These are phyloP conservation scores for Cutaneotrichosporon sp. DNA, from an alignment of 1,284 basidiomycete species.

Conservation along the genomic window DNA sequence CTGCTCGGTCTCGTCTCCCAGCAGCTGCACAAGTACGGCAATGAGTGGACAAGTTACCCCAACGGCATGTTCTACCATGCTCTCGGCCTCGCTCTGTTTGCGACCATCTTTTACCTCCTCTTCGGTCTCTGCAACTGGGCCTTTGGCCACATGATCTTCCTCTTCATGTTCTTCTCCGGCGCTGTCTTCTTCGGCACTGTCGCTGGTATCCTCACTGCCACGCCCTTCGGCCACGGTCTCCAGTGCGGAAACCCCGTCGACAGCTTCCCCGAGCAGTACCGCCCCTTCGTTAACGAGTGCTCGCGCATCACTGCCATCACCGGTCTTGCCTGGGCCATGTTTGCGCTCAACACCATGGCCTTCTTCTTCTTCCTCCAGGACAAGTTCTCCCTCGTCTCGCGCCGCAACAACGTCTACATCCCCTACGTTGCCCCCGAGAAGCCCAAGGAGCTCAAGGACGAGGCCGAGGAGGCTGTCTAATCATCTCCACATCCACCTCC, in stretches of 20 bases:
- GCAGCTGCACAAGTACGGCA: constrained; percentile 37
- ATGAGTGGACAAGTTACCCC: constrained; percentile 24
- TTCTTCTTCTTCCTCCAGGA: constrained; percentile 33
- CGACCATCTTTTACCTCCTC: constrained; percentile 29
- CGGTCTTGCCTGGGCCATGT: constrained; percentile 40
- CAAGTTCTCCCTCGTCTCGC: constrained; percentile 26
- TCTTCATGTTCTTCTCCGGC: constrained; percentile 15
- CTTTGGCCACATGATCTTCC: constrained; percentile 24
- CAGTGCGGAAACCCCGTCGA: constrained; percentile 33
- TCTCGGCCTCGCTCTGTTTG: constrained; percentile 36
- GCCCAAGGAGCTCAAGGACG: constrained; percentile 7
- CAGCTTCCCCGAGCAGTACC: constrained; percentile 26
- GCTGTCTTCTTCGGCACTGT: constrained; percentile 32
- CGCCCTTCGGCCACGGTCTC: constrained; percentile 41
- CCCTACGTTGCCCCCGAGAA: constrained; percentile 11
- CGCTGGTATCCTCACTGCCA: constrained; percentile 35
- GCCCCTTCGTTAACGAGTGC: constrained; percentile 28
- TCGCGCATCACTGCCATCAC: constrained; percentile 30
- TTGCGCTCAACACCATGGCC: constrained; percentile 32
- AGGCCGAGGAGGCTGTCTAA: constrained; percentile 1
- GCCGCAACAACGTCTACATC: constrained; percentile 27
- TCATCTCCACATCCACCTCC: background rate
- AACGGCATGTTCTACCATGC: constrained; percentile 27
- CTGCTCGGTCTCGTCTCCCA: constrained; percentile 37
- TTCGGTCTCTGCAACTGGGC: constrained; percentile 35